Conservation (phyloP, 225 moss, liverwort and hornwort species). For the Anthoceros angustus region DNA sequence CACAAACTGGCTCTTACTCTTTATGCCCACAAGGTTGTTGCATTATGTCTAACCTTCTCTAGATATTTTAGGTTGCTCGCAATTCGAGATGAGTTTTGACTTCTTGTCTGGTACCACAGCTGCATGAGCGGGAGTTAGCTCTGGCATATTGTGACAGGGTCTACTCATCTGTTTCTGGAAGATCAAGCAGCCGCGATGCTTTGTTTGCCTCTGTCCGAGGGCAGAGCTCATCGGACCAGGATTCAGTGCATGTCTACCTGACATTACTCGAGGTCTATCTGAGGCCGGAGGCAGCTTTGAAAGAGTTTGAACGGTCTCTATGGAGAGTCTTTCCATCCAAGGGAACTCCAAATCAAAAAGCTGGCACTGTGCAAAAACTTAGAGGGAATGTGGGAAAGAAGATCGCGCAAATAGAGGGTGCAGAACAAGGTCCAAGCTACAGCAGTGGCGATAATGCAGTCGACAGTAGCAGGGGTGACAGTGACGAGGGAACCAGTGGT, state of each 20-base stretch:
- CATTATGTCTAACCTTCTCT: neutral
- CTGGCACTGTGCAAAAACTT: conserved; percentile 29
- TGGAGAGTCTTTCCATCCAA: conserved; percentile 45
- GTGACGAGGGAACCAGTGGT: conserved; percentile 51
- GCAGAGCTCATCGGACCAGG: conserved; percentile 38
- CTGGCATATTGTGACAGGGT: conserved; percentile 81
- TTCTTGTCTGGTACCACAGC: conserved; percentile 26
- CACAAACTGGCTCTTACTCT: conserved; percentile 94
- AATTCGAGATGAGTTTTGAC: neutral
- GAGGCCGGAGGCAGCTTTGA: conserved; percentile 60
- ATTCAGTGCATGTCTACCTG: conserved; percentile 55
- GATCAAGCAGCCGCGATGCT: conserved; percentile 24
- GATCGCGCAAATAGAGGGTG: conserved; percentile 60
- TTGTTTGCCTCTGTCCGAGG: conserved; percentile 30
- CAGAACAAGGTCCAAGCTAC: conserved; percentile 32
- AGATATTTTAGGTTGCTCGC: neutral
- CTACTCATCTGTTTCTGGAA: conserved; percentile 26
- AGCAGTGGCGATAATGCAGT: conserved; percentile 43
- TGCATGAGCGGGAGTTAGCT: conserved; percentile 68
- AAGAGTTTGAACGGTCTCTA: conserved; percentile 73
- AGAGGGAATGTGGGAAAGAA: conserved; percentile 41
- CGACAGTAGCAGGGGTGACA: conserved; percentile 58
- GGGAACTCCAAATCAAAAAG: conserved; percentile 28
- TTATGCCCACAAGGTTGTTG: conserved; percentile 69
- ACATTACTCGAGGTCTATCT: conserved; percentile 88